Evolutionary conservation across 192 early-diverging fungal genomes (phyloP).

Genomic region (Linnemannia hyalina): DNA sequence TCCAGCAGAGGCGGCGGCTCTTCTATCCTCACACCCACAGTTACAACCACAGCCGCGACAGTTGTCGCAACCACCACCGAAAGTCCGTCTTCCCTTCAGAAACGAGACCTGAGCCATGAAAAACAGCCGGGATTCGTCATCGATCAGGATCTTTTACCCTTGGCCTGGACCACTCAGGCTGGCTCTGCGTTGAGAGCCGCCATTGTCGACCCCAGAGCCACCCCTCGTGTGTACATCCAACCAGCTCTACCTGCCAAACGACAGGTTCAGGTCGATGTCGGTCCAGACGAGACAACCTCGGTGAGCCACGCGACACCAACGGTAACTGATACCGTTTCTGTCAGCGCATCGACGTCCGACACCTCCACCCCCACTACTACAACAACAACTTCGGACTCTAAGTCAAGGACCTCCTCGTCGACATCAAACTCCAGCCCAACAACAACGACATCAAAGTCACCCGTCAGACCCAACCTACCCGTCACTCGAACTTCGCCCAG

Average conservation of each 20-base stretch:
- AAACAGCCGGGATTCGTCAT: background rate
- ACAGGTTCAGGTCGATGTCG: background rate
- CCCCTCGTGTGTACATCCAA: background rate
- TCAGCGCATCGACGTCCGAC: background rate
- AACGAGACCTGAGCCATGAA: background rate
- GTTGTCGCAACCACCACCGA: constrained; percentile 11
- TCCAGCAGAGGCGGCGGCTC: background rate
- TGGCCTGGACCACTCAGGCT: background rate
- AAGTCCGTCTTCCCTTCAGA: constrained; percentile 24
- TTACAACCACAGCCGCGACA: background rate
- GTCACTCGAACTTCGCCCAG: background rate
- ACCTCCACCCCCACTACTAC: constrained; percentile 9
- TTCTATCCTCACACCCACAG: background rate
- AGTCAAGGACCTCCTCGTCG: background rate
- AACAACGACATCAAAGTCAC: background rate
- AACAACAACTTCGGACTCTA: background rate
- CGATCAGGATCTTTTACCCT: background rate
- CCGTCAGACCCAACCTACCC: background rate
- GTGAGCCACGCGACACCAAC: background rate
- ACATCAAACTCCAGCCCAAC: background rate
- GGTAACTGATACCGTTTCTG: background rate
- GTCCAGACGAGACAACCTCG: constrained; percentile 19
- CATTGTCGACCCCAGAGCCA: background rate
- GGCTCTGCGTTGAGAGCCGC: background rate
- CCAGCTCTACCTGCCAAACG: background rate